phyloP scores from a whole-genome alignment of 2,329 filamentous ascomycete genomes.

The Knoxdaviesia proteae region DNA sequence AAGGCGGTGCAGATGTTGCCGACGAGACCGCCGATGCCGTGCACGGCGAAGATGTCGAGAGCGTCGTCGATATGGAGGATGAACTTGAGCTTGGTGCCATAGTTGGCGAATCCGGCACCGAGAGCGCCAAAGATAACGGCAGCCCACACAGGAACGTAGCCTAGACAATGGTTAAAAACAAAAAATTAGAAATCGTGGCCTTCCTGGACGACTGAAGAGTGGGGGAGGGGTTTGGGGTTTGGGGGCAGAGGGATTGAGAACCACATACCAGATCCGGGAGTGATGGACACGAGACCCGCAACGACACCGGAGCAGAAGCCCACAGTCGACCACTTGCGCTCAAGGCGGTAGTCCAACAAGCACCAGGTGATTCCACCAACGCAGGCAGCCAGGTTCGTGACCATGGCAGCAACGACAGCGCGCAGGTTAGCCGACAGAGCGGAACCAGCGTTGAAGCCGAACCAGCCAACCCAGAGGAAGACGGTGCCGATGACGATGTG shows the following conservation, averaged over 20 bases:
- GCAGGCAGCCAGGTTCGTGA: slow-evolving; percentile 70
- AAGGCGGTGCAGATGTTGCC: slow-evolving; percentile 64
- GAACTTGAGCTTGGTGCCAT: slow-evolving; percentile 82
- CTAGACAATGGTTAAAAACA: slow-evolving; percentile 10
- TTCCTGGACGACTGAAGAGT: background rate
- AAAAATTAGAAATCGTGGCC: background rate
- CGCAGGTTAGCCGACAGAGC: slow-evolving; percentile 65
- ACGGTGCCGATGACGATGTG: slow-evolving; percentile 84
- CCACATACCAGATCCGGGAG: slow-evolving; percentile 52
- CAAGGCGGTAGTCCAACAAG: slow-evolving; percentile 68
- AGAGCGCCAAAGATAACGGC: slow-evolving; percentile 60
- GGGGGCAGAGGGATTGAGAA: background rate
- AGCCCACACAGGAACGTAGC: slow-evolving; percentile 66
- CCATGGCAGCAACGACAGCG: slow-evolving; percentile 67
- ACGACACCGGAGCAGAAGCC: slow-evolving; percentile 86
- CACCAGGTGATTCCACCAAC: slow-evolving; percentile 81
- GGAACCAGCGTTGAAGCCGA: slow-evolving; percentile 81
- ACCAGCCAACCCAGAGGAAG: slow-evolving; percentile 91
- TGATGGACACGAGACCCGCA: slow-evolving; percentile 71
- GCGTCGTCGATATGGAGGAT: slow-evolving; percentile 63
- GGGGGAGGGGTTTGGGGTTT: background rate
- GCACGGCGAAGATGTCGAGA: slow-evolving; percentile 73
- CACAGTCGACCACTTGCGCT: slow-evolving; percentile 81
- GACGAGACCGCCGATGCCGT: slow-evolving; percentile 57
- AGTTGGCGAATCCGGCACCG: slow-evolving; percentile 64